A percentile compares a stretch with the other conserved stretches of the same genome.
Evolutionary conservation across 2,329 filamentous ascomycete species (phyloP).

Genomic region (Fusarium mundagurra): DNA sequence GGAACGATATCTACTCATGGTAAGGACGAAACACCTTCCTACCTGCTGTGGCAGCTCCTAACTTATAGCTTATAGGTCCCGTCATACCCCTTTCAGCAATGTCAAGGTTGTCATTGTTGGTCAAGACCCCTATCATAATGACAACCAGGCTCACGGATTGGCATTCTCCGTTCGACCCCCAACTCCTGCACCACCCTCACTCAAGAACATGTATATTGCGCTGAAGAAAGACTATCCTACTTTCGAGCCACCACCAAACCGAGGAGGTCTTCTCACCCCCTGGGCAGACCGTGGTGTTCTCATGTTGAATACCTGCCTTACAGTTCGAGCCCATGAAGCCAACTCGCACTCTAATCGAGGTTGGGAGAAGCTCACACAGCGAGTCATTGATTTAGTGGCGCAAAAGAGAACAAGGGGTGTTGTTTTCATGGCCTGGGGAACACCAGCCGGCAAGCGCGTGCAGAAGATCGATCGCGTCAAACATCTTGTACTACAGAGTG

Average conservation of each 20-base stretch:
- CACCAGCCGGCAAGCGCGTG: slow-evolving; percentile 82
- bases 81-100: slow-evolving; percentile 85
- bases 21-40: slow-evolving; percentile 52
- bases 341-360: slow-evolving; percentile 87
- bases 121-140: slow-evolving; percentile 97
- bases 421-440: slow-evolving; percentile 95
- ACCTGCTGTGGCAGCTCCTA: slow-evolving; percentile 11
- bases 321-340: slow-evolving; percentile 87
- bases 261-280: slow-evolving; percentile 83
- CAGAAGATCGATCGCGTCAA: slow-evolving; percentile 74
- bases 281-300: slow-evolving; percentile 96
- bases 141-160: slow-evolving; percentile 94
- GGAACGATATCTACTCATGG: slow-evolving; percentile 94
- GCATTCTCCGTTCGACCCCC: slow-evolving; percentile 95
- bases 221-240: slow-evolving; percentile 88
- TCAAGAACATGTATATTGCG: slow-evolving; percentile 92
- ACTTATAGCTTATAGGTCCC: slow-evolving; percentile 72
- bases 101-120: slow-evolving; percentile 95
- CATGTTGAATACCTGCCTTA: slow-evolving; percentile 93
- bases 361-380: slow-evolving; percentile 94
- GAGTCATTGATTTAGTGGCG: slow-evolving; percentile 87
- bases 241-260: slow-evolving; percentile 79
- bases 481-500: slow-evolving; percentile 85
- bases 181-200: slow-evolving; percentile 85
- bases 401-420: slow-evolving; percentile 81